Percentiles rank a stretch among this genome's conserved stretches.
Evolutionary conservation across 495 filamentous ascomycete genomes (phyloP).

Genomic region (Hypoxylon fuscum): DNA sequence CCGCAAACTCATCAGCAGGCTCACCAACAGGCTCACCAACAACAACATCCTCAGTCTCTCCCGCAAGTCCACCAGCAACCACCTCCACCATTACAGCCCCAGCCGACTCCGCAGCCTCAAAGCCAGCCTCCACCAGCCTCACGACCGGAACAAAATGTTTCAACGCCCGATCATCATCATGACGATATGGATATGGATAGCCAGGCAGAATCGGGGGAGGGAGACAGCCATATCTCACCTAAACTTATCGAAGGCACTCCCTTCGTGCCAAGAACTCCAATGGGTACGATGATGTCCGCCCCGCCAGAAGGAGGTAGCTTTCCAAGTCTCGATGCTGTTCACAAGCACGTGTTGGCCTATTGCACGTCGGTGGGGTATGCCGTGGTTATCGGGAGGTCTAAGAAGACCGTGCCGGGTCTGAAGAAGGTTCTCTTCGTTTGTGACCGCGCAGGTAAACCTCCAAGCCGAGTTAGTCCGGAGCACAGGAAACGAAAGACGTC

Average conservation of each 20-base stretch:
- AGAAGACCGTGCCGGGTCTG: constrained; percentile 64
- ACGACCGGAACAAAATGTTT: constrained; percentile 47
- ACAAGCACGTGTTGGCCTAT: constrained; percentile 60
- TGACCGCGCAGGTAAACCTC: constrained; percentile 64
- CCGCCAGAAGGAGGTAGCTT: constrained; percentile 65
- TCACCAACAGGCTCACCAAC: constrained; percentile 50
- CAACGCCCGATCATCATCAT: constrained; percentile 49
- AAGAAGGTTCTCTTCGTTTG: constrained; percentile 68
- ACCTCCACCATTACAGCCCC: constrained; percentile 38
- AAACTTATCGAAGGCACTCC: constrained; percentile 55
- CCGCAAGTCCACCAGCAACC: constrained; percentile 53
- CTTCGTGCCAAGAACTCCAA: constrained; percentile 54
- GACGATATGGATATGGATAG: constrained; percentile 56
- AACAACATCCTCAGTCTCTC: constrained; percentile 51
- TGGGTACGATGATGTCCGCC: constrained; percentile 61
- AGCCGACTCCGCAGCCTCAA: constrained; percentile 41
- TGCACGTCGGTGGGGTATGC: constrained; percentile 66
- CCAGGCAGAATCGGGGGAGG: constrained; percentile 50
- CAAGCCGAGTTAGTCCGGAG: constrained; percentile 60
- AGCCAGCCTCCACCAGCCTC: constrained; percentile 41
- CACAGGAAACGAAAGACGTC: constrained; percentile 65
- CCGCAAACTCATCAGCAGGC: constrained; percentile 42
- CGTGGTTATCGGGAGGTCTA: constrained; percentile 65
- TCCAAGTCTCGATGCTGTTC: constrained; percentile 62
- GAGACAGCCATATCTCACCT: constrained; percentile 50